Percentiles rank a stretch among this genome's conserved stretches.
These are phyloP conservation scores for Ensete ventricosum DNA, from an alignment of 176 grass and related monocot genomes.

Conservation along the genomic window DNA sequence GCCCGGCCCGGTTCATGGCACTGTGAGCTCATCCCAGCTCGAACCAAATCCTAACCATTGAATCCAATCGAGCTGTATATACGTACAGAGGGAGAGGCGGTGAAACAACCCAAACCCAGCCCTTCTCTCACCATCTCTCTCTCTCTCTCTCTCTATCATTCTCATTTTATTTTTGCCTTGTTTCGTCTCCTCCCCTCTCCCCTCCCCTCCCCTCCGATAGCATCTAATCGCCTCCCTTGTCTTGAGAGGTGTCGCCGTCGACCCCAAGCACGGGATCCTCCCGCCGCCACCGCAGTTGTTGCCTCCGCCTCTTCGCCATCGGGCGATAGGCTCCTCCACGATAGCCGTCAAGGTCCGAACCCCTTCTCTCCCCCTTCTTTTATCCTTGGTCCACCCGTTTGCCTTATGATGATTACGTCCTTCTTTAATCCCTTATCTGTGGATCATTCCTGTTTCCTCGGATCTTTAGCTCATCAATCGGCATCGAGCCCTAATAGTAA, in stretches of 20 bases:
- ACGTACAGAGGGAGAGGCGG: no score
- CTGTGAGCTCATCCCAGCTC: no score
- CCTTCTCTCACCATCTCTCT: no score
- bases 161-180: neutral
- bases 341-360: neutral
- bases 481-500: neutral
- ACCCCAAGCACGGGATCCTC: neutral
- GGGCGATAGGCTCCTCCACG: neutral
- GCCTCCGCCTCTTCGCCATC: neutral
- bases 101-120: no score
- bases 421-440: neutral
- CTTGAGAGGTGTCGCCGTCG: neutral
- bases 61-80: no score
- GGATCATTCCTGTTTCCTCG: neutral
- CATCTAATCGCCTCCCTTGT: neutral
- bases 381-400: neutral
- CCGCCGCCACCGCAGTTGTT: neutral
- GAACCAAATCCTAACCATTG: no score
- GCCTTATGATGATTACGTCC: neutral
- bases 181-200: neutral
- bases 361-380: neutral
- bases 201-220: neutral
- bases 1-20: no score
- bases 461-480: neutral
- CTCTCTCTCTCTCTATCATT: no score